Evolutionary conservation across 2,329 filamentous ascomycete species (phyloP).

Genomic region (Cryphonectria parasitica): DNA sequence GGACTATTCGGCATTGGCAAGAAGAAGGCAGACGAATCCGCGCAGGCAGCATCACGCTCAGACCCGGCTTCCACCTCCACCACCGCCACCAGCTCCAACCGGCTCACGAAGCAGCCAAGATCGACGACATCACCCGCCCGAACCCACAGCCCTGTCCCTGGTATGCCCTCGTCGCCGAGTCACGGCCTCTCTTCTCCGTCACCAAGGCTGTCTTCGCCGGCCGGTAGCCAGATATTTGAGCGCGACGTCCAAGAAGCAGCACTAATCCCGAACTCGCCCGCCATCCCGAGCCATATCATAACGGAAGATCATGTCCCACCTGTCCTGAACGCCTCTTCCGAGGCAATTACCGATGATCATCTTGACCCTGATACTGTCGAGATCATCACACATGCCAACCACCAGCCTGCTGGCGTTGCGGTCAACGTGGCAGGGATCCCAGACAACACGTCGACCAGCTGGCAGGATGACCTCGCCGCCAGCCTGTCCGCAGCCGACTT

Average conservation of each 20-base stretch:
- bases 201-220: slow-evolving; percentile 76
- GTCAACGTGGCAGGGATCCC: slow-evolving; percentile 57
- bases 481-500: slow-evolving; percentile 46
- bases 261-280: slow-evolving; percentile 72
- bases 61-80: slow-evolving; percentile 41
- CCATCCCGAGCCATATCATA: slow-evolving; percentile 91
- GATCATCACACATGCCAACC: slow-evolving; percentile 84
- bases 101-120: slow-evolving; percentile 34
- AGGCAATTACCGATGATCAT: slow-evolving; percentile 85
- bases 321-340: slow-evolving; percentile 86
- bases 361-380: slow-evolving; percentile 89
- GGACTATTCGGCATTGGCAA: slow-evolving; percentile 65
- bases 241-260: slow-evolving; percentile 86
- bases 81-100: slow-evolving; percentile 37
- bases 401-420: slow-evolving; percentile 75
- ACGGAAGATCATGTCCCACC: slow-evolving; percentile 94
- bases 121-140: slow-evolving; percentile 41
- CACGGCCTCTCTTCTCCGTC: slow-evolving; percentile 68
- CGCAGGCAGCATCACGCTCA: slow-evolving; percentile 39
- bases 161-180: slow-evolving; percentile 65
- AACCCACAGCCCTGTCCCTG: slow-evolving; percentile 42
- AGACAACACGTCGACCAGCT: slow-evolving; percentile 38
- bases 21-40: slow-evolving; percentile 59
- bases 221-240: slow-evolving; percentile 85
- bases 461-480: slow-evolving; percentile 32